phyloP scores from a whole-genome alignment of 2,329 filamentous ascomycete genomes.

The Penicillium janthinellum region DNA sequence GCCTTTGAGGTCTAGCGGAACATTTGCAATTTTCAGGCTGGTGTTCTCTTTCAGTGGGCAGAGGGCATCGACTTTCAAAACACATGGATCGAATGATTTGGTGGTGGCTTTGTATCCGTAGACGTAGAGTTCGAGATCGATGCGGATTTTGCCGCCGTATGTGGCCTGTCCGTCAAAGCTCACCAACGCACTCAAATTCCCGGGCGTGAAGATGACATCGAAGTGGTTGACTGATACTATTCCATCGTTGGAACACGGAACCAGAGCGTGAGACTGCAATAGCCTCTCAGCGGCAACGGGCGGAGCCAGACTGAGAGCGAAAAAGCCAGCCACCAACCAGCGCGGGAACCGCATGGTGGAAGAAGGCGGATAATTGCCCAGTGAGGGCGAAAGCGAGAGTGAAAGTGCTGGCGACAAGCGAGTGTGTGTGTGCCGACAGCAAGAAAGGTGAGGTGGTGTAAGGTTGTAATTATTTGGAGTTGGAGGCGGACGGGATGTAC shows the following conservation, averaged over 20 bases:
- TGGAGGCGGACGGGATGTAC: neutral
- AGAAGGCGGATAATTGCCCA: neutral
- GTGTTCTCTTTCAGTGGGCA: conserved; percentile 83
- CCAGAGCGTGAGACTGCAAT: conserved; percentile 21
- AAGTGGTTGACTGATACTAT: conserved; percentile 22
- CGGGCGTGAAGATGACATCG: conserved; percentile 46
- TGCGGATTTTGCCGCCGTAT: conserved; percentile 77
- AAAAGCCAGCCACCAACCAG: conserved; percentile 18
- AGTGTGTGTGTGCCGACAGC: neutral
- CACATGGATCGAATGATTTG: conserved; percentile 74
- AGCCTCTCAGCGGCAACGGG: conserved; percentile 19
- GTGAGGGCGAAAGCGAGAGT: neutral
- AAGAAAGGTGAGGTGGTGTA: neutral
- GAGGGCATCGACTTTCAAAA: conserved; percentile 67
- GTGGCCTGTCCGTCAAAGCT: conserved; percentile 81
- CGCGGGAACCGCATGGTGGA: conserved; percentile 18
- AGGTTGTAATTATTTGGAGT: neutral
- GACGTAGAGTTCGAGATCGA: conserved; percentile 73
- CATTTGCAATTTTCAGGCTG: conserved; percentile 69
- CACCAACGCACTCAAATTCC: conserved; percentile 46
- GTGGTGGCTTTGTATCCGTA: conserved; percentile 77
- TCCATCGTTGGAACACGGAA: conserved; percentile 21
- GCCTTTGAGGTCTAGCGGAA: conserved; percentile 36
- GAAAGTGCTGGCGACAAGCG: neutral
- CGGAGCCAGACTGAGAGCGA: conserved; percentile 9